Evolutionary conservation across 768 basidiomycete genomes (phyloP), one percentile per base, ranked within the genome.

Genomic region (Macrolepiota dolichaula): DNA sequence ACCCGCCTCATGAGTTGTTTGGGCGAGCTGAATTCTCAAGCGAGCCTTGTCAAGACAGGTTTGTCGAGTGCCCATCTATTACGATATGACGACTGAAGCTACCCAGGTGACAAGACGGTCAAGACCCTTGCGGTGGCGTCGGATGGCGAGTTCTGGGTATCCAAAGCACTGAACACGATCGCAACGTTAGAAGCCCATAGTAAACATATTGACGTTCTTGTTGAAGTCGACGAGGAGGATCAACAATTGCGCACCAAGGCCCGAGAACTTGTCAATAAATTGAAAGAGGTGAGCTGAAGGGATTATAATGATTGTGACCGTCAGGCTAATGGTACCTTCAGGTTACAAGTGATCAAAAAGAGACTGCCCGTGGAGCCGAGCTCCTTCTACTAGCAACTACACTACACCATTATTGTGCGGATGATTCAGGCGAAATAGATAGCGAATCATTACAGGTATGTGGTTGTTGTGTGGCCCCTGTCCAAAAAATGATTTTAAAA

Each of bases 91-190:
- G 27, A 25, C 32, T 47, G 52, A 25, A 25, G 35, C n/a, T 40
- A 57, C 15, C 17, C 57, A 68, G 85, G 77, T 37, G 82, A 84
- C 44, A 85, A 82, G 63, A 72, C 79, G 1, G 72, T 72, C 22
- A 89, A 86, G 69, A 69, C 79, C n/a, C 71, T 82, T 17, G 88
- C 83, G 1, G 82, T 84, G 22, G 83, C 89, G 38, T 81, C 85
- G 6, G 83, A 91, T 61, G 92, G 92, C 29, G 81, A 87, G 66
- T 85, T 92, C 63, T 97, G 94, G 94, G 77, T 91, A 9, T 79
- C 85, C 2, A 85, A 85, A 67, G 82, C 85, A 10, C 76, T 94
- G 11, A 70, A 75, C 4, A 84, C 79, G 12, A 79, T 91, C 59
- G 74, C 76, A 51, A 61, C 68, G 49, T 70, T 96, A 29, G 86